These are phyloP conservation scores for Solanum commersonii DNA, from an alignment of 257 asterid genomes.

Conservation along the genomic window DNA sequence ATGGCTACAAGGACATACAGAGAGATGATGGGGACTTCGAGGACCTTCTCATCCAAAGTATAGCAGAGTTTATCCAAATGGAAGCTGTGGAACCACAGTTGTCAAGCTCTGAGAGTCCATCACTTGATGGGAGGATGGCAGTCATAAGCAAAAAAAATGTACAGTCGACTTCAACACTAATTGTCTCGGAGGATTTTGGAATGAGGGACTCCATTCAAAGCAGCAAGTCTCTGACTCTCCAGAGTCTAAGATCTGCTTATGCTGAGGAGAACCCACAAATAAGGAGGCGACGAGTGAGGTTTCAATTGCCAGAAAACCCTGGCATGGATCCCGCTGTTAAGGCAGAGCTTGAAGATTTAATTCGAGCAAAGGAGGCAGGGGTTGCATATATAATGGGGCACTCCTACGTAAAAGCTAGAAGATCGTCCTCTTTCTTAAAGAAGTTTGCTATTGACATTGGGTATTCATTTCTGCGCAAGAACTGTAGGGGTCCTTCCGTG, in stretches of 20 bases:
- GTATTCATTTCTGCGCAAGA: slow-evolving; percentile 27
- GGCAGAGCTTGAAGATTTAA: slow-evolving; percentile 11
- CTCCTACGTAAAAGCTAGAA: slow-evolving; percentile 21
- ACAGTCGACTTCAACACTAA: slow-evolving; percentile 2
- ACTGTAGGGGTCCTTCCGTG: slow-evolving; percentile 21
- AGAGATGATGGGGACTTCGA: slow-evolving; percentile 35
- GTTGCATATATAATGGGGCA: slow-evolving; percentile 31
- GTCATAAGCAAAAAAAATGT: neutral
- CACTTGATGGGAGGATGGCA: slow-evolving; percentile 5
- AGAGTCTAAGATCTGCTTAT: neutral
- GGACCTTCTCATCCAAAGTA: slow-evolving; percentile 22
- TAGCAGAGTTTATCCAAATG: slow-evolving; percentile 23
- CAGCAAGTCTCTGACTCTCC: slow-evolving; percentile 1
- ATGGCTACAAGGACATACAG: slow-evolving; percentile 40
- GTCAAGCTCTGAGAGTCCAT: neutral
- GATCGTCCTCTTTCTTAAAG: slow-evolving; percentile 24
- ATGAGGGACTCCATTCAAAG: neutral
- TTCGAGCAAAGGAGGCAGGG: slow-evolving; percentile 32
- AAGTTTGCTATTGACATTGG: slow-evolving; percentile 24
- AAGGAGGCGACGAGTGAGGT: neutral
- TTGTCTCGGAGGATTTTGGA: neutral
- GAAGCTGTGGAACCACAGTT: slow-evolving; percentile 6
- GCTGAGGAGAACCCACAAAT: neutral
- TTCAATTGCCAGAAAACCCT: neutral
- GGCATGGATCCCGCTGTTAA: slow-evolving; percentile 4